Evolutionary conservation across 2,329 filamentous ascomycete species (phyloP), one percentile per base, ranked within the genome.

Genomic region (Colletotrichum tofieldiae): DNA sequence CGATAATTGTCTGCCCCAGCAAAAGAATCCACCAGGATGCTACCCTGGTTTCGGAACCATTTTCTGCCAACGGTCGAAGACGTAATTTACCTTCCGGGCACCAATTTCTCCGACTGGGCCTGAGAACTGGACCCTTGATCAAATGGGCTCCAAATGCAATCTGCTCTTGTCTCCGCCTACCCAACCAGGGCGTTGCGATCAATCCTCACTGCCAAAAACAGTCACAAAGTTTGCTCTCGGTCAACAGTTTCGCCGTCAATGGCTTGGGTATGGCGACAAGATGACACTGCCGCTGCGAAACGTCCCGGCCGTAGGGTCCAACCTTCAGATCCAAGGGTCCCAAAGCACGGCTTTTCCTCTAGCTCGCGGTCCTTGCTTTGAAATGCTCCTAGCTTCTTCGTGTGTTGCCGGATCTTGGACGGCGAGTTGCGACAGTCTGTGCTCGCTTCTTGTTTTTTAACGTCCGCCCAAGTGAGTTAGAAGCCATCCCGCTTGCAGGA

Each of bases 71-170:
- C n/a, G 45, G 23, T 12, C 35, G 8, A 62, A 62, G n/a, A 37
- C 69, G 43, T 59, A 69, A 72, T 64, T 64, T 69, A 54, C 59
- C 49, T 41, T 32, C 55, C 35, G 39, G 52, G 23, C 39, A 61
- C 63, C 59, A 23, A 63, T 59, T 59, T 58, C 60, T 63, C 65
- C 69, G 69, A 72, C 65, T 64, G 65, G 65, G 26, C 47, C 23
- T 64, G 37, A 58, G 37, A 47, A 49, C 54, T 60, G 59, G 59
- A 59, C 59, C 65, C 59, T 59, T 58, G 56, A 68, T 52, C 39
- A 37, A 26, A 68, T 16, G 59, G 47, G 55, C 37, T 69, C 59
- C 65, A 60, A 64, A 54, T 71, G 43, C 39, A 65, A 69, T 72
- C 54, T 72, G 68, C 58, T 26, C 37, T 35, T n/a, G 54, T 45